These are phyloP conservation scores for Penicillium egyptiacum DNA, from an alignment of 495 filamentous ascomycete genomes.

Conservation along the genomic window DNA sequence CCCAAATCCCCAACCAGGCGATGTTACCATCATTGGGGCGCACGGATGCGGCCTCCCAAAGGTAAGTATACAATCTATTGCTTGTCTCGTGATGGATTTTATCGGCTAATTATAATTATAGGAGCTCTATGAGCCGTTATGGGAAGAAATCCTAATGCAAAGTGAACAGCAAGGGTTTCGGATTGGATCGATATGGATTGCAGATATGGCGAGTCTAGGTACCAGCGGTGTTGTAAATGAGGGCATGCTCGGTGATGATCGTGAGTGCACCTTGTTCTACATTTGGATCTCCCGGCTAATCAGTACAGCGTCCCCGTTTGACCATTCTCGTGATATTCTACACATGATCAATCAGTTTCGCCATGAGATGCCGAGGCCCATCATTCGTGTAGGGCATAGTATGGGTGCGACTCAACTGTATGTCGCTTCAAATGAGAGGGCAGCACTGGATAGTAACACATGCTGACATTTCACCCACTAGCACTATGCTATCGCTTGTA, in stretches of 20 bases:
- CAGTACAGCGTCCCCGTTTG: conserved; percentile 61
- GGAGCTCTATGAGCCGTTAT: conserved; percentile 76
- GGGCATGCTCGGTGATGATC: conserved; percentile 60
- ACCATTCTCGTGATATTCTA: conserved; percentile 74
- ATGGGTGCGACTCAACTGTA: conserved; percentile 66
- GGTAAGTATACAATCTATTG: conserved; percentile 3
- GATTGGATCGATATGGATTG: conserved; percentile 71
- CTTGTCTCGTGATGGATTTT: background rate
- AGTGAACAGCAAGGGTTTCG: conserved; percentile 45
- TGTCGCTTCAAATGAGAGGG: background rate
- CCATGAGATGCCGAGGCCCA: conserved; percentile 65
- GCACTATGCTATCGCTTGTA: conserved; percentile 54
- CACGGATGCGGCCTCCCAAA: conserved; percentile 58
- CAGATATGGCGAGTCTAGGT: conserved; percentile 69
- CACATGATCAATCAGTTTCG: conserved; percentile 75
- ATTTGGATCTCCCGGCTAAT: conserved; percentile 5
- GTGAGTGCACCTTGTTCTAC: conserved; percentile 32
- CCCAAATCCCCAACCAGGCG: conserved; percentile 52
- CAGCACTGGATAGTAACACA: background rate
- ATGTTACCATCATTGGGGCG: conserved; percentile 67
- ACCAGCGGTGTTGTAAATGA: conserved; percentile 69
- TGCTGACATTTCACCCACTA: background rate
- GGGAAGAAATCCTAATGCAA: conserved; percentile 59
- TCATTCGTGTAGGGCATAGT: conserved; percentile 77
- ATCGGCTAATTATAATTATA: conserved; percentile 18